Conservation (phyloP, 768 basidiomycete genomes). For the Russula emetica region DNA sequence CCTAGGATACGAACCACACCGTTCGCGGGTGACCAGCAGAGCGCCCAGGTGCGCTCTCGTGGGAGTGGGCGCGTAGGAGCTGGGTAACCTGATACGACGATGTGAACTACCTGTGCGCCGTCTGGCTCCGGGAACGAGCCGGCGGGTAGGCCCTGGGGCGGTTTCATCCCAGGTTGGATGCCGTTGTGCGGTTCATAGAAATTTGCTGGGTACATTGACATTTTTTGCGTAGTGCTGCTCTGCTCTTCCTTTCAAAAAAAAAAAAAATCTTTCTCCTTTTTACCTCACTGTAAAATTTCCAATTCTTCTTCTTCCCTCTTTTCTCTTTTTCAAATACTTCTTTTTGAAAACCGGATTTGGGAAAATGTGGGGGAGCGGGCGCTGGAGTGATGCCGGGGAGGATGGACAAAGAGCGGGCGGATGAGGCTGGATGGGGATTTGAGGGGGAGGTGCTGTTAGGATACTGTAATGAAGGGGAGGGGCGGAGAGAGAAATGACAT, state of each 20-base stretch:
- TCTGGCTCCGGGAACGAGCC: constrained; percentile 26
- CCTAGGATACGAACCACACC: constrained; percentile 10
- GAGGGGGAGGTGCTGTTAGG: neutral
- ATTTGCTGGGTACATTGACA: constrained; percentile 24
- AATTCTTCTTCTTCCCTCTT: no score
- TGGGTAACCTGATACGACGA: constrained; percentile 26
- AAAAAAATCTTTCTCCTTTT: no score
- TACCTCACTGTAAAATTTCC: no score
- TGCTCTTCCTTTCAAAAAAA: no score
- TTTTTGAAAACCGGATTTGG: no score
- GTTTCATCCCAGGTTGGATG: constrained; percentile 26
- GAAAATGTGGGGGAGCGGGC: neutral
- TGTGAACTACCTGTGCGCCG: constrained; percentile 18
- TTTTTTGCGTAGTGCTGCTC: no score
- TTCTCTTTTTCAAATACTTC: no score
- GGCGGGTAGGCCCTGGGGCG: constrained; percentile 18
- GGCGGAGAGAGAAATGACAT: constrained; percentile 13
- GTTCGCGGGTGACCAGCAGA: constrained; percentile 24
- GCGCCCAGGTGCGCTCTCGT: constrained; percentile 26
- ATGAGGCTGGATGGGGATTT: neutral
- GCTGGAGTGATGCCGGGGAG: neutral
- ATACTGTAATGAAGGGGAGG: no score
- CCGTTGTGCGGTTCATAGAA: constrained; percentile 28
- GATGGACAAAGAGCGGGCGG: constrained; percentile 4
- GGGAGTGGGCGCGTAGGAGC: constrained; percentile 18